Base-by-base conservation (phyloP, 1,284 basidiomycete genomes). In the Cutaneotrichosporon cutaneum region DNA sequence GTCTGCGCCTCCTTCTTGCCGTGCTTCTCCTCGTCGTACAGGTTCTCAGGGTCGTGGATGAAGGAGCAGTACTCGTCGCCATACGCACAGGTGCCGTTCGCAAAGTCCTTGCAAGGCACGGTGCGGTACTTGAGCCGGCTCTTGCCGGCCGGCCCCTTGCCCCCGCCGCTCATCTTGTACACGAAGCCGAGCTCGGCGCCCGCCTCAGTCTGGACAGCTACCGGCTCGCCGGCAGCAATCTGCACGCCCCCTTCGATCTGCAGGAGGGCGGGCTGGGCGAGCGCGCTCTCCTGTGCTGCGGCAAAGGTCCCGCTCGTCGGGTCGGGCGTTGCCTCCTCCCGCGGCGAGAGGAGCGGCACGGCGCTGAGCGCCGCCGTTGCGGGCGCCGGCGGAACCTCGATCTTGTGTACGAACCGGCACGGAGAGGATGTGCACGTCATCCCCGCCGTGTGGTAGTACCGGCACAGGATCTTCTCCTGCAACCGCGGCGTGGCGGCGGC, bases 391-490 rank as follows among this genome's bases (percentile, higher is more conserved):
- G 48, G 26, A 3, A 30, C 26, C 2, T 70, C 68, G 45, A 78
- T 69, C 36, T 71, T 68, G 61, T 80, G 78, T 11, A 78, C 75
- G 63, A 80, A 80, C 50, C 78, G 72, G 63, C 77, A 81, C n/a
- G 80, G 80, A 42, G 75, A 72, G 22, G 77, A 78, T 22, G 78
- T 81, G 60, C 77, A 80, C 16, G 72, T 77, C 48, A 76, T 62
- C 16, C 77, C 77, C 10, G 74, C 73, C 7, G 75, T 79, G 64
- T 78, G 80, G 64, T 78, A 80, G 67, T 77, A 80, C 58, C 75
- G 68, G 62, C 80, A 81, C 16, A 79, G 68, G 51, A 80, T 78
- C 70, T 79, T 58, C 33, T 65, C 61, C n/a, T 47, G 39, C n/a
- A n/a, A n/a, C 4, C 39, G 39, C 39, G 39, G 39, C 39, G 39